These are phyloP conservation scores for Solanum chaucha DNA, from an alignment of 257 asterid species.

Conservation along the genomic window DNA sequence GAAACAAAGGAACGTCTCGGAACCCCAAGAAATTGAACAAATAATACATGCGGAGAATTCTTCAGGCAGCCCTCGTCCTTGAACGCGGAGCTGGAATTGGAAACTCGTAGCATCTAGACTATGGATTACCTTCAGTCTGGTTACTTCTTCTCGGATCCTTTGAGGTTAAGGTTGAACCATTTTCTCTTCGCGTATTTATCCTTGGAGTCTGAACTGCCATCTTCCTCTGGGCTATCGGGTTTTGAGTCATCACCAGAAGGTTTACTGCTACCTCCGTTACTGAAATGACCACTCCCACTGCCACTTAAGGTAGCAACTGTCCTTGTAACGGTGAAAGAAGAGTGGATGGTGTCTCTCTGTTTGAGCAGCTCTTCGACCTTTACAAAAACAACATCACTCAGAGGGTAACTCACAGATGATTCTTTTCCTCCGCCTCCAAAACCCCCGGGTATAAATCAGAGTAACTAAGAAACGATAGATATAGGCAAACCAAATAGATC, in stretches of 20 bases:
- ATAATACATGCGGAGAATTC: background rate
- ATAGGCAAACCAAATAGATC: background rate
- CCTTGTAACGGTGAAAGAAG: constrained; percentile 66
- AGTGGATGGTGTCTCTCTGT: constrained; percentile 82
- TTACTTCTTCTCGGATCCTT: constrained; percentile 65
- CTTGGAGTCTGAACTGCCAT: constrained; percentile 83
- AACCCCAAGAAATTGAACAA: background rate
- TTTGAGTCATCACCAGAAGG: constrained; percentile 43
- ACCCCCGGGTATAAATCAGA: background rate
- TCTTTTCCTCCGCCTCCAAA: background rate
- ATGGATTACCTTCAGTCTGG: background rate
- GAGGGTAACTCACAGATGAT: background rate
- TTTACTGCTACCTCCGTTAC: constrained; percentile 84
- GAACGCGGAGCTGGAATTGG: constrained; percentile 9
- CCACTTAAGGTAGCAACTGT: constrained; percentile 40
- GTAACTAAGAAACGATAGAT: background rate
- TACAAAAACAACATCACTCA: background rate
- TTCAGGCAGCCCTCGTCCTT: background rate
- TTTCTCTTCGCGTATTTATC: constrained; percentile 72
- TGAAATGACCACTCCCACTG: constrained; percentile 60
- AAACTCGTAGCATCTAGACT: constrained; percentile 7
- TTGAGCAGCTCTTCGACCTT: constrained; percentile 96
- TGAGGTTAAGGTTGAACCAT: constrained; percentile 83
- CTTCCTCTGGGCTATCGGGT: constrained; percentile 64
- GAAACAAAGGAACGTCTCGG: background rate